phyloP scores from a whole-genome alignment of 345 rosid species.

The Syzygium grande region DNA sequence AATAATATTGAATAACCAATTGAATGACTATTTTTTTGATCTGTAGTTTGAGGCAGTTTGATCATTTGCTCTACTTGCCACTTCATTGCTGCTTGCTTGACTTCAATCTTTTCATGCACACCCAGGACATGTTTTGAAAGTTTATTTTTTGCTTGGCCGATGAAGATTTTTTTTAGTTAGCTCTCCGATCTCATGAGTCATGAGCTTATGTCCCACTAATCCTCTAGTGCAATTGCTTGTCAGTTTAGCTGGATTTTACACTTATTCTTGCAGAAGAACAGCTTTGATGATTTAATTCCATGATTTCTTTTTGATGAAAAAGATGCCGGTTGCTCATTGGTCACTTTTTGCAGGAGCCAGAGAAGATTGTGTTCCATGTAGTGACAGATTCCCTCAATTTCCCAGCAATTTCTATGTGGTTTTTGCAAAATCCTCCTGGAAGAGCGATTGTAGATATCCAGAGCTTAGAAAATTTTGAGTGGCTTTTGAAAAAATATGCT shows the following conservation, averaged over 20 bases:
- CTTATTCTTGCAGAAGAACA: neutral
- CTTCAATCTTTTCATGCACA: neutral
- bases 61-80: neutral
- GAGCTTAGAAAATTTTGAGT: conserved; percentile 53
- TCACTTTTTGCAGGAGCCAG: conserved; percentile 44
- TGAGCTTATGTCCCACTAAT: neutral
- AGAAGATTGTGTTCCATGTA: conserved; percentile 72
- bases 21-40: neutral
- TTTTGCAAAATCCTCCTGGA: conserved; percentile 57
- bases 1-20: neutral
- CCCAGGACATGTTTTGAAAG: neutral
- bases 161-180: neutral
- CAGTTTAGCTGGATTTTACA: neutral
- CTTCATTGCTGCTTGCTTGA: neutral
- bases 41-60: neutral
- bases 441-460: conserved; percentile 55
- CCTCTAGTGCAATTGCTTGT: neutral
- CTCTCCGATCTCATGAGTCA: neutral
- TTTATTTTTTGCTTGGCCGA: neutral
- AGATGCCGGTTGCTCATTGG: neutral
- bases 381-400: conserved; percentile 80
- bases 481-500: conserved; percentile 48
- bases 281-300: neutral
- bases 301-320: neutral
- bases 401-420: conserved; percentile 93